Conservation (phyloP, 768 basidiomycete genomes). For the Royoungia palumana region DNA sequence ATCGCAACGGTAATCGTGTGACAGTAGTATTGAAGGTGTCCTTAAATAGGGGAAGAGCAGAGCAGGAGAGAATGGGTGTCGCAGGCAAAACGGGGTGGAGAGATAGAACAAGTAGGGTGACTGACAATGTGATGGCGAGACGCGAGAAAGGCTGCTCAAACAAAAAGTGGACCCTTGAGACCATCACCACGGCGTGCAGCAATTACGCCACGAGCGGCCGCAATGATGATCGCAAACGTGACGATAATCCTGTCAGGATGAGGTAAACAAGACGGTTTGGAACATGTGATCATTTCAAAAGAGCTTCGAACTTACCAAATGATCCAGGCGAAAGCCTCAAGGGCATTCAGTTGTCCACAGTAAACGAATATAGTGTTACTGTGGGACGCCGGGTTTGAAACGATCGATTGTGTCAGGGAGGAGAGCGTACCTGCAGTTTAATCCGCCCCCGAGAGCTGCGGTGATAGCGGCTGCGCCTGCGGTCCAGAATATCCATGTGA, state of each 20-base stretch:
- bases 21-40: slow-evolving; percentile 11
- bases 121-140: neutral
- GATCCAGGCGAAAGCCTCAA: slow-evolving; percentile 74
- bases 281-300: neutral
- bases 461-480: slow-evolving; percentile 73
- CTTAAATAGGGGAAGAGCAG: neutral
- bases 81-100: slow-evolving; percentile 5
- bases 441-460: slow-evolving; percentile 58
- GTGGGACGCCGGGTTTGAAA: neutral
- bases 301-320: slow-evolving; percentile 49
- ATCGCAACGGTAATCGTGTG: neutral
- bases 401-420: neutral
- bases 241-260: slow-evolving; percentile 51
- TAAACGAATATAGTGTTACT: slow-evolving; percentile 49
- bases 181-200: slow-evolving; percentile 67
- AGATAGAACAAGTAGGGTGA: slow-evolving; percentile 2
- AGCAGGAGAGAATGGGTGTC: slow-evolving; percentile 12
- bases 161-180: slow-evolving; percentile 52
- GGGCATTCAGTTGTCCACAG: slow-evolving; percentile 74
- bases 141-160: slow-evolving; percentile 11
- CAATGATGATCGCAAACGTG: slow-evolving; percentile 56
- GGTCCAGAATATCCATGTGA: slow-evolving; percentile 80
- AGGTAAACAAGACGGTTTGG: neutral
- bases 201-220: slow-evolving; percentile 57
- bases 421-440: slow-evolving; percentile 61